Conservation (phyloP, 2,329 filamentous ascomycete genomes). For the Aspergillus sclerotialis region DNA sequence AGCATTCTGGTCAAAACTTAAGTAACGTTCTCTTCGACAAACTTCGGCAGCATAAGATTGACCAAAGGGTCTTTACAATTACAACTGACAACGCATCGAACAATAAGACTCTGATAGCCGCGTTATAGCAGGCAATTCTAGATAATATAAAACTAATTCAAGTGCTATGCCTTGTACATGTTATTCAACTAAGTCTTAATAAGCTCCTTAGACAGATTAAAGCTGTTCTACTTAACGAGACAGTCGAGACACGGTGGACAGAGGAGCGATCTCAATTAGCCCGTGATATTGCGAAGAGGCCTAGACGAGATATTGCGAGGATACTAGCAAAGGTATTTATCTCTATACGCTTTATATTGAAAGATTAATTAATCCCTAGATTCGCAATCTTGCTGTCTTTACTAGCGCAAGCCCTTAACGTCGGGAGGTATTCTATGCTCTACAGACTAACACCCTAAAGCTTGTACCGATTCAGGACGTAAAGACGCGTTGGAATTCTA, state of each 20-base stretch:
- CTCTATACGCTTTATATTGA: too few relatives aligned
- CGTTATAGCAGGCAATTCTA: not conserved
- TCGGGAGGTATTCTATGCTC: too few relatives aligned
- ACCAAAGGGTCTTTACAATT: not conserved
- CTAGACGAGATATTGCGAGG: not conserved
- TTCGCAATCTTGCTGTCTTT: too few relatives aligned
- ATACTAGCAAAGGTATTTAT: not conserved
- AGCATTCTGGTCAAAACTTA: not conserved
- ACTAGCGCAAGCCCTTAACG: too few relatives aligned
- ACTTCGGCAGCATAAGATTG: not conserved
- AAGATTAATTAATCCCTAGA: too few relatives aligned
- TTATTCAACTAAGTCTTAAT: conserved; percentile 1
- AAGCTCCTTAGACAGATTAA: not conserved
- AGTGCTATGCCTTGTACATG: not conserved
- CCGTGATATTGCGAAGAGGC: not conserved
- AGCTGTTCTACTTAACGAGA: not conserved
- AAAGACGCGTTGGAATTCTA: too few relatives aligned
- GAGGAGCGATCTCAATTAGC: not conserved
- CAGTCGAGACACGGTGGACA: not conserved
- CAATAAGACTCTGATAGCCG: not conserved
- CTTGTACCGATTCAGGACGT: too few relatives aligned
- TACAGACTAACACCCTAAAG: too few relatives aligned
- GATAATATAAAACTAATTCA: not conserved
- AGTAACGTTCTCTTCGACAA: not conserved
- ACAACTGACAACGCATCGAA: conserved; percentile 1